Percentiles rank a stretch among this genome's conserved stretches.
Conservation (phyloP, 768 basidiomycete genomes). For the Leccinum barrowsii region DNA sequence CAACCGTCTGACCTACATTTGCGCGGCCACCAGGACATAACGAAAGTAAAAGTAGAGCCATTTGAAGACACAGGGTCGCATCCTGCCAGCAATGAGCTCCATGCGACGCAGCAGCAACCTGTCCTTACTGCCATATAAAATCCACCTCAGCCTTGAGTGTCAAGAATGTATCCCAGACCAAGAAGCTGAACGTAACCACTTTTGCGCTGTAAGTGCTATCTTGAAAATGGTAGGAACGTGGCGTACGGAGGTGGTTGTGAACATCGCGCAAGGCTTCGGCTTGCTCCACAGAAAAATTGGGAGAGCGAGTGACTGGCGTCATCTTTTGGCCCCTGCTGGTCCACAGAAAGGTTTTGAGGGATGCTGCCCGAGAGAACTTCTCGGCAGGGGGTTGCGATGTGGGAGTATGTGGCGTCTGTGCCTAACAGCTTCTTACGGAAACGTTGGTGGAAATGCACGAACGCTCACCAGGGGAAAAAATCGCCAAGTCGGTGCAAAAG, state of each 20-base stretch:
- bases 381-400: background rate
- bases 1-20: conserved; percentile 6
- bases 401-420: background rate
- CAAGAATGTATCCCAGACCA: conserved; percentile 29
- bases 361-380: background rate
- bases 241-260: conserved; percentile 10
- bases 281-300: conserved; percentile 2
- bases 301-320: background rate
- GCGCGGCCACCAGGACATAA: conserved; percentile 9
- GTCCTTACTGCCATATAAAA: conserved; percentile 30
- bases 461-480: background rate
- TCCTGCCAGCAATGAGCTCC: conserved; percentile 2
- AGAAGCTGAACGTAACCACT: conserved; percentile 26
- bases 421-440: background rate
- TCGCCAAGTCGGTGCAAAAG: background rate
- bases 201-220: background rate
- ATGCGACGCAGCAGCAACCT: too few relatives aligned
- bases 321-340: conserved; percentile 1
- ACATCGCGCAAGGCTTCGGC: conserved; percentile 6
- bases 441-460: background rate
- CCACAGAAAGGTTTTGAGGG: background rate
- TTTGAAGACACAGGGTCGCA: conserved; percentile 8
- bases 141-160: conserved; percentile 25
- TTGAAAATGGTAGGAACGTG: background rate
- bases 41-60: conserved; percentile 20